Percentiles rank a stretch among this genome's conserved stretches.
These are phyloP conservation scores for Alternaria hordeiaustralica DNA, from an alignment of 2,329 filamentous ascomycete genomes.

Conservation along the genomic window DNA sequence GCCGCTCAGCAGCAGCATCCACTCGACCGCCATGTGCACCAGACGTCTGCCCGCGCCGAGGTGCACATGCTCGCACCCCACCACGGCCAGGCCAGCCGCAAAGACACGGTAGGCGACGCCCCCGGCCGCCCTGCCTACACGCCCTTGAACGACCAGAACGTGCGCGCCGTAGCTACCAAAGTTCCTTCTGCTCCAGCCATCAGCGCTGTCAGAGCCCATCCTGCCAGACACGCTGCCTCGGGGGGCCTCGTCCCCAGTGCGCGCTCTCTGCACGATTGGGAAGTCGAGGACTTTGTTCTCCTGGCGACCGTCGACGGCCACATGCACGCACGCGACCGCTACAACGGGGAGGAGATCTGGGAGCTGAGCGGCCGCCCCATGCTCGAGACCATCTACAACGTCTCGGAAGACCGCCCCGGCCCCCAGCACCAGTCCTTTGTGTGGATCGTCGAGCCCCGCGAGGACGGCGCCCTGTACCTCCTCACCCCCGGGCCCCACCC, in stretches of 20 bases:
- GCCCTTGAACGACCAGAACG: conserved; percentile 62
- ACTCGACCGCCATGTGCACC: conserved; percentile 32
- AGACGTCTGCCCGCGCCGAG: conserved; percentile 35
- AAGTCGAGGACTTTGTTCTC: conserved; percentile 99
- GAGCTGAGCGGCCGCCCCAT: conserved; percentile 85
- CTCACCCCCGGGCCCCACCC: conserved; percentile 72
- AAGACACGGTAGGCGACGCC: conserved; percentile 25
- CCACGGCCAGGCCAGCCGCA: conserved; percentile 11
- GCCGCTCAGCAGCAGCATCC: conserved; percentile 53
- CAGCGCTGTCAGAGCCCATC: conserved; percentile 92
- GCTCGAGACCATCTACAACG: conserved; percentile 84
- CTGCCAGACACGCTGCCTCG: conserved; percentile 62
- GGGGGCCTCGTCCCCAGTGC: conserved; percentile 68
- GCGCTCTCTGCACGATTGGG: conserved; percentile 98
- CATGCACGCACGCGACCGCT: conserved; percentile 88
- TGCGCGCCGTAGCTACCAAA: conserved; percentile 95
- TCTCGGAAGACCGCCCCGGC: conserved; percentile 47
- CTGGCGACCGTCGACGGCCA: conserved; percentile 99
- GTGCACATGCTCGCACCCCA: conserved; percentile 21
- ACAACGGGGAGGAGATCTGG: conserved; percentile 85
- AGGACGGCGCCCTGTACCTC: conserved; percentile 85
- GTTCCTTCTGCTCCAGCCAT: conserved; percentile 76
- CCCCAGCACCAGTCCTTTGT: conserved; percentile 79
- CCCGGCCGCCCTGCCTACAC: conserved; percentile 32
- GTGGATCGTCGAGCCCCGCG: conserved; percentile 93